Base-by-base conservation (phyloP, 2,329 filamentous ascomycete genomes). In the Hymenoscyphus linearis region DNA sequence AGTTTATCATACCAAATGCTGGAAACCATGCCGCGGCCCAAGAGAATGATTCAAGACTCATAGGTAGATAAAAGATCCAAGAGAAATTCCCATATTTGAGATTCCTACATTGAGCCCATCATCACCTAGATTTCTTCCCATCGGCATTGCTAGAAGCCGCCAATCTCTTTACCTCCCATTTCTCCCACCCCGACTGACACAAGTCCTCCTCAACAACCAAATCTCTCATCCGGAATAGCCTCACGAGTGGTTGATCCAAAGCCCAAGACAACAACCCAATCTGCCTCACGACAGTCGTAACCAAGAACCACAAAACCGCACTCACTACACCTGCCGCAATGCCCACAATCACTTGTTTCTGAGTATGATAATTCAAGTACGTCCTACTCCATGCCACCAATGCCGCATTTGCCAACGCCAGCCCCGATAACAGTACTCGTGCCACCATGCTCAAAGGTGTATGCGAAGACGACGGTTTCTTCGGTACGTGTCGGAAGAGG, bases 331-430 rank as follows among this genome's bases (percentile, higher is more conserved):
- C 95, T 0, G 90, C 90, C 10, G 76, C 77, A 67, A 82, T 85
- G 2, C 95, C 95, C 1, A 88, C 90, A n/a, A 91, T 70, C 10
- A 99, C 95, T 78, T 99, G 95, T 70, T 82, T 87, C 40, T 85
- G 81, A 0, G 93, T 97, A 76, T 99, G 95, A 73, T 99, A 99
- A 74, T 87, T 91, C 64, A 99, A 79, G 73, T 99, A 99, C 52
- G 96, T 83, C 59, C 95, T 83, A 70, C 92, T 96, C 75, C 84
- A 85, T 22, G 93, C 90, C 5, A 97, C 91, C 9, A 82, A 78
- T 0, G 77, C 82, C 0, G 90, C 90, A 60, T 85, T 80, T 2
- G 76, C 76, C 52, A 88, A 77, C 37, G 85, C 86, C 1, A 83
- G 79, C 2, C 84, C 72, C 50, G 83, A 81, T 2, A 89, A 71